Evolutionary conservation across 768 basidiomycete species (phyloP).

Genomic region (Podaxis carcinomalis): DNA sequence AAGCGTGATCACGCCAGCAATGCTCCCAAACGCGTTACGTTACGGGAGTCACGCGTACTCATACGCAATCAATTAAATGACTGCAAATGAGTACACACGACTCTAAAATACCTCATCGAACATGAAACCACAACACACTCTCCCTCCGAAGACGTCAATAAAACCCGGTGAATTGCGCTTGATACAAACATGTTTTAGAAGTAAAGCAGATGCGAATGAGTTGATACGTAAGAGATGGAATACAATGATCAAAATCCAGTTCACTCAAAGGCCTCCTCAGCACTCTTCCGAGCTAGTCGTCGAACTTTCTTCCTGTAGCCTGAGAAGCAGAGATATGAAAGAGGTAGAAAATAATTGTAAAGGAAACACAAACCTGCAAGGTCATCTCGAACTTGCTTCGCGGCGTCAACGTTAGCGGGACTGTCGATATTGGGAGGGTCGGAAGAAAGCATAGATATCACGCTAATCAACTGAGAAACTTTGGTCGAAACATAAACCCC

Average conservation of each 20-base stretch:
- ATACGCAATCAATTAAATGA: not conserved
- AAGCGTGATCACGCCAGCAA: not conserved
- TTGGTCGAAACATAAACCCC: slow-evolving; percentile 4
- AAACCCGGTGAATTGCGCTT: not conserved
- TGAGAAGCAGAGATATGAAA: slow-evolving; percentile 22
- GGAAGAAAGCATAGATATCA: slow-evolving; percentile 92
- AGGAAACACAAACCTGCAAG: slow-evolving; percentile 40
- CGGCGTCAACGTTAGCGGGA: slow-evolving; percentile 95
- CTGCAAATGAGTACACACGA: too few species aligned
- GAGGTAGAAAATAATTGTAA: slow-evolving; percentile 7
- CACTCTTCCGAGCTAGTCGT: slow-evolving; percentile 77
- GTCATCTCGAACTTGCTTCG: slow-evolving; percentile 77
- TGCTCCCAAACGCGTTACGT: not conserved
- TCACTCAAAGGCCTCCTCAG: slow-evolving; percentile 85
- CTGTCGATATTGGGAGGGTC: slow-evolving; percentile 90
- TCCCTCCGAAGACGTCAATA: not conserved
- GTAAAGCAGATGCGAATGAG: slow-evolving; percentile 1
- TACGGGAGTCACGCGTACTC: not conserved
- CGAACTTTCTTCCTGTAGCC: slow-evolving; percentile 97
- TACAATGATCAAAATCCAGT: slow-evolving; percentile 1
- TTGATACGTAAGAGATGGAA: not conserved
- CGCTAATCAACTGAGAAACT: slow-evolving; percentile 75
- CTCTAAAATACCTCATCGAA: not conserved
- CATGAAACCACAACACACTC: not conserved
- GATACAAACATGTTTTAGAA: slow-evolving; percentile 3